phyloP scores from a whole-genome alignment of 1,139 yeast species.

The Yamadazyma oceani region DNA sequence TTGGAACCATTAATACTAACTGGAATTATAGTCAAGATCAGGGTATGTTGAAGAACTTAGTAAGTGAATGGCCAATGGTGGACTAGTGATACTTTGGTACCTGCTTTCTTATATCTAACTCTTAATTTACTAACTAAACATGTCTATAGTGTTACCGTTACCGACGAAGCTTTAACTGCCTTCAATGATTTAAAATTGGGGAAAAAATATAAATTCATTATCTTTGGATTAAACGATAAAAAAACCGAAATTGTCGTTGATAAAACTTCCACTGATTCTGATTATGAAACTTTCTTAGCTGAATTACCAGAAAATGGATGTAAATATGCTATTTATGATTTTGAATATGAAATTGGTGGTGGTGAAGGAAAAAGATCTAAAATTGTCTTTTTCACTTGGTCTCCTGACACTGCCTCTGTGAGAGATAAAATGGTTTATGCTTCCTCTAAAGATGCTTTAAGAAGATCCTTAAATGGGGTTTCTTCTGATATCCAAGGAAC shows the following conservation, averaged over 20 bases:
- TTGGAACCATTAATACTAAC: slow-evolving; percentile 8
- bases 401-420: slow-evolving; percentile 96
- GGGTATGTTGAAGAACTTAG: no score
- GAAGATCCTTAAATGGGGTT: slow-evolving; percentile 95
- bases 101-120: no score
- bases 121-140: slow-evolving; percentile 19
- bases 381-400: slow-evolving; percentile 93
- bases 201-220: slow-evolving; percentile 80
- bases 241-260: slow-evolving; percentile 92
- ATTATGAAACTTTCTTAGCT: slow-evolving; percentile 82
- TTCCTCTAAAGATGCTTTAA: slow-evolving; percentile 93
- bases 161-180: slow-evolving; percentile 89
- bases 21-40: slow-evolving; percentile 54
- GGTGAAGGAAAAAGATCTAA: slow-evolving; percentile 97
- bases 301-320: slow-evolving; percentile 95
- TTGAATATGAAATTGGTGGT: slow-evolving; percentile 84
- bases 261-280: slow-evolving; percentile 69
- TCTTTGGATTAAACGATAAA: slow-evolving; percentile 75
- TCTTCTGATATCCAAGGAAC: slow-evolving; percentile 96
- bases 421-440: slow-evolving; percentile 98
- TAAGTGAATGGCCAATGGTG: no score
- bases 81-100: no score
- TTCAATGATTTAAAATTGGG: slow-evolving; percentile 96
- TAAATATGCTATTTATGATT: slow-evolving; percentile 94
- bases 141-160: slow-evolving; percentile 75